Evolutionary conservation across 164 flowering plant species (phyloP), one percentile per base, ranked within the genome.

Genomic region (Nymphaea thermarum): DNA sequence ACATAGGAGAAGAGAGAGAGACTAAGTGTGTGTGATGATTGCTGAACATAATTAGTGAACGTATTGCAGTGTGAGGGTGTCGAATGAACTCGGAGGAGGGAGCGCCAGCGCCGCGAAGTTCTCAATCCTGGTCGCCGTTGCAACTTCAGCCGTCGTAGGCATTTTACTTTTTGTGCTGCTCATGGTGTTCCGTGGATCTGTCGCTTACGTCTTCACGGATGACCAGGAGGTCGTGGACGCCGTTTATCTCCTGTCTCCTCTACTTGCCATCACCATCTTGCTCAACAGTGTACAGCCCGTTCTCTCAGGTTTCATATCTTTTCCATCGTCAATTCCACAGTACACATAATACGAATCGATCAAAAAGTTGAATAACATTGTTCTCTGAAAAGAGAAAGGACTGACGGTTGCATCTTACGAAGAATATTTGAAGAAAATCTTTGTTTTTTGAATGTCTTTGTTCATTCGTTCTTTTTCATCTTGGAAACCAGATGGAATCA

Each of bases 41-140:
- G 36, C 36, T 25, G 36, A 25, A 25, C 36, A 1, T 25, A 25
- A 25, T 25, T 25, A 25, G 1, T 25, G 36, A 25, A 25, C 36
- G 16, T 55, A 55, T 65, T 64, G 5, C 71, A 80, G 86, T 55
- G 83, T 82, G 18, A 67, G 83, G 43, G 80, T 82, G 14, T 66
- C 86, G 11, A 82, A 80, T 68, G 83, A 80, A 44, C 82, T 82
- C 4, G 86, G 86, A 15, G 69, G 73, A 41, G 83, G 86, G 4
- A 76, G 65, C 55, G 45, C 78, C 12, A 68, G 63, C 4, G 78
- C 71, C 42, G 83, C 81, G 41, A 82, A 82, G 62, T 80, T 82
- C 44, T 42, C 82, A 6, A 72, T 76, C 2, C 3, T 64, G 6
- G 67, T 72, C 15, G 63, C 69, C 6, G 73, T 76, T 63, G 42